These are phyloP conservation scores for Nicotiana otophora DNA, from an alignment of 257 asterid species.

Conservation along the genomic window DNA sequence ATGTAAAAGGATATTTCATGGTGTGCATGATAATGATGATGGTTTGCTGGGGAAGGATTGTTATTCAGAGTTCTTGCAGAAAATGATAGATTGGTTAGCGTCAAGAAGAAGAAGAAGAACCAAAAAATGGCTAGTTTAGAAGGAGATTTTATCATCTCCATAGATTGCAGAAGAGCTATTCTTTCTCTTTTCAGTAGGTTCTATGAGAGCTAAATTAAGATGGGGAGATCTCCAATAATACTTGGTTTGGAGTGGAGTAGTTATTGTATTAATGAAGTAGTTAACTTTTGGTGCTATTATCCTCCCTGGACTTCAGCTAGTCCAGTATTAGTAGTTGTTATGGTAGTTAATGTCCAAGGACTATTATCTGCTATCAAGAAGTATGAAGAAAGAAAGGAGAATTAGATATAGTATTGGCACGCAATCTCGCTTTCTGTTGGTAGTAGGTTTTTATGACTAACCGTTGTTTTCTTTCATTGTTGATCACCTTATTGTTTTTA, in stretches of 20 bases:
- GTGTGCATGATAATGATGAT: not conserved
- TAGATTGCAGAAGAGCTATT: not conserved
- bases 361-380: not conserved
- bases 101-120: constrained; percentile 15
- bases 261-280: not conserved
- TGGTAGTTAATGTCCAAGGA: not conserved
- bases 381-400: not conserved
- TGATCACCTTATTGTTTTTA: too few species aligned
- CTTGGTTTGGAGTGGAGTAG: not conserved
- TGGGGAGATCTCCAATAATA: not conserved
- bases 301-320: not conserved
- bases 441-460: too few species aligned
- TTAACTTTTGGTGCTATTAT: not conserved
- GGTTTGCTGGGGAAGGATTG: constrained; percentile 1
- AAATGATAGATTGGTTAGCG: constrained; percentile 11
- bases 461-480: too few species aligned
- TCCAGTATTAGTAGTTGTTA: not conserved
- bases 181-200: not conserved
- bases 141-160: constrained; percentile 1
- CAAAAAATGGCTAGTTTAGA: not conserved
- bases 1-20: constrained; percentile 19
- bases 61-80: constrained; percentile 23
- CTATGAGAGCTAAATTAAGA: not conserved
- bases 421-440: too few species aligned
- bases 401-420: not conserved